Evolutionary conservation across 2,329 filamentous ascomycete genomes (phyloP).

Genomic region (Stemphylium beticola): DNA sequence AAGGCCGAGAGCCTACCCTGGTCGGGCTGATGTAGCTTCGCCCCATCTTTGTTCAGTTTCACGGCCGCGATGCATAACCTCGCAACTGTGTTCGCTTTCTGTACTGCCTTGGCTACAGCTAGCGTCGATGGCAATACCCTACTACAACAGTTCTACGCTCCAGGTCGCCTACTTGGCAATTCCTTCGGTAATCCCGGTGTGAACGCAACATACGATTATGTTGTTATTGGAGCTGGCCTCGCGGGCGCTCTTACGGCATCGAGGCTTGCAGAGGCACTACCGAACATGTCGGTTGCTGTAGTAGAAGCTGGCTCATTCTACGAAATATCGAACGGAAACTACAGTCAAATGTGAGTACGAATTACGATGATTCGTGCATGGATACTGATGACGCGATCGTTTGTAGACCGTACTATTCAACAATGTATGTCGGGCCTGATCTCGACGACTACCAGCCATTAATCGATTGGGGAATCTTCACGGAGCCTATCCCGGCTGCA

Average conservation of each 20-base stretch:
- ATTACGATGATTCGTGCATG: not conserved
- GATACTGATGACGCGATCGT: not conserved
- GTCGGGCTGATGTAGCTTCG: too few species aligned
- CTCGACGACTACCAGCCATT: slow-evolving; percentile 32
- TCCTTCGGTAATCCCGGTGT: slow-evolving; percentile 27
- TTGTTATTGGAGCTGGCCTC: slow-evolving; percentile 34
- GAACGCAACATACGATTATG: slow-evolving; percentile 34
- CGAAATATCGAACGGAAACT: slow-evolving; percentile 32
- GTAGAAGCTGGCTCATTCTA: slow-evolving; percentile 39
- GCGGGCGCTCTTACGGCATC: slow-evolving; percentile 29
- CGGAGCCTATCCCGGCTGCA: slow-evolving; percentile 27
- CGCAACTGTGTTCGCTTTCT: not conserved
- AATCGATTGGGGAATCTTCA: slow-evolving; percentile 36
- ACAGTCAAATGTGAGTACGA: slow-evolving; percentile 23
- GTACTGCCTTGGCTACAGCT: slow-evolving; percentile 1
- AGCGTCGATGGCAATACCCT: slow-evolving; percentile 5
- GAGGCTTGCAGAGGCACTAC: slow-evolving; percentile 22
- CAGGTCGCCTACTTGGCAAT: slow-evolving; percentile 11
- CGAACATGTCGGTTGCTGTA: slow-evolving; percentile 23
- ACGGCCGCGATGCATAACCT: not conserved
- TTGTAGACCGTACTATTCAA: slow-evolving; percentile 18
- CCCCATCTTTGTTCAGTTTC: too few species aligned
- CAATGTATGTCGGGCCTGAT: slow-evolving; percentile 14
- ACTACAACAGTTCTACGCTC: slow-evolving; percentile 15
- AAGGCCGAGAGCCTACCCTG: not conserved